phyloP scores from a whole-genome alignment of 441 rosid species.

The Croton setiger region DNA sequence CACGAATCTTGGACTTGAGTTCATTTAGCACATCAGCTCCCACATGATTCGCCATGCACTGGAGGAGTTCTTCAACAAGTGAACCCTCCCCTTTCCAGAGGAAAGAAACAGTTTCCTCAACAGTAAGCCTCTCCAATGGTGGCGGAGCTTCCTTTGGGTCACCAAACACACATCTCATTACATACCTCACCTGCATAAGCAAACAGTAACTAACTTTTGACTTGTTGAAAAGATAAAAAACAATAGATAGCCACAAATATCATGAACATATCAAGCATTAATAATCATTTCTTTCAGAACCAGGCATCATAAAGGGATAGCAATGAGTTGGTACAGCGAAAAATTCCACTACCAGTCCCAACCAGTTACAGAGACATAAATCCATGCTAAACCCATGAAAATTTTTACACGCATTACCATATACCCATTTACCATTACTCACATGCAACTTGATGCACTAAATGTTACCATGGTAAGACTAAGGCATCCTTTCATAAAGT shows the following conservation, averaged over 20 bases:
- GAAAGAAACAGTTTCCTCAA: conserved; percentile 69
- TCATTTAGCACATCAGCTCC: conserved; percentile 60
- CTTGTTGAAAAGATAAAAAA: neutral
- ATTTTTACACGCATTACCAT: too few relatives aligned
- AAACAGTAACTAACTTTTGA: conserved; percentile 7
- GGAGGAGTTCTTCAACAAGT: conserved; percentile 85
- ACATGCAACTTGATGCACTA: neutral
- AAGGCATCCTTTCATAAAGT: too few relatives aligned
- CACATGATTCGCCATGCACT: conserved; percentile 70
- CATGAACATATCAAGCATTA: neutral
- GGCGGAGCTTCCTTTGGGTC: conserved; percentile 99
- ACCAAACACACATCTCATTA: conserved; percentile 84
- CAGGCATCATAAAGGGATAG: neutral
- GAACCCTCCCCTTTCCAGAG: conserved; percentile 96
- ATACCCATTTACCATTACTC: too few relatives aligned
- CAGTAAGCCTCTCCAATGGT: conserved; percentile 78
- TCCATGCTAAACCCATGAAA: too few relatives aligned
- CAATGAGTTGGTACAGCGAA: too few relatives aligned
- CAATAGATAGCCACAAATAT: conserved; percentile 4
- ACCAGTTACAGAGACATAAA: too few relatives aligned
- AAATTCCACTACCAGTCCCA: too few relatives aligned
- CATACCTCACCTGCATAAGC: conserved; percentile 83
- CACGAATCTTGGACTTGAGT: conserved; percentile 66
- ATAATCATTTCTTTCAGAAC: neutral
- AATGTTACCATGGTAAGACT: neutral